Conservation (phyloP, 2,329 filamentous ascomycete genomes). For the Cladobotryum mycophilum region DNA sequence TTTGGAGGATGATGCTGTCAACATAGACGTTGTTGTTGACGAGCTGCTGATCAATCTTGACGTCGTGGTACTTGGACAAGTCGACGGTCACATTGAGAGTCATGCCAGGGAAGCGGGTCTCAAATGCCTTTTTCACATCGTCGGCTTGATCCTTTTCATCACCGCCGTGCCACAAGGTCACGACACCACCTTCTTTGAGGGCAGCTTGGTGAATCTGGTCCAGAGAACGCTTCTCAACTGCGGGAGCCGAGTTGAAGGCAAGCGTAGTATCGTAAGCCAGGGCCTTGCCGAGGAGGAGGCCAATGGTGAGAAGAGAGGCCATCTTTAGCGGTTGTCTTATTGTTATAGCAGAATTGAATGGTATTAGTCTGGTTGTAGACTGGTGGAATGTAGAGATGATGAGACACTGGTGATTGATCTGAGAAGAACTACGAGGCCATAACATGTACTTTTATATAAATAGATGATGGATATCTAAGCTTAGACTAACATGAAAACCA, state of each 20-base stretch:
- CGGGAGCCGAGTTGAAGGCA: slow-evolving; percentile 14
- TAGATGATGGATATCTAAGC: too few relatives aligned
- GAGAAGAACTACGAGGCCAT: too few relatives aligned
- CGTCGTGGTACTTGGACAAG: slow-evolving; percentile 49
- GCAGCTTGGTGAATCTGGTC: slow-evolving; percentile 46
- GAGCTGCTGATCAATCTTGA: slow-evolving; percentile 39
- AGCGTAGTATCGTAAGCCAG: slow-evolving; percentile 20
- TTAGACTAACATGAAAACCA: too few relatives aligned
- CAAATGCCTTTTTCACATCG: slow-evolving; percentile 36
- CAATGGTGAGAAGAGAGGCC: background rate
- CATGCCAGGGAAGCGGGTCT: slow-evolving; percentile 41
- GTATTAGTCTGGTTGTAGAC: too few relatives aligned
- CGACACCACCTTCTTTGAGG: slow-evolving; percentile 37
- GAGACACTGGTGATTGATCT: too few relatives aligned
- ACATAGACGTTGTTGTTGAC: slow-evolving; percentile 31
- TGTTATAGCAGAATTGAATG: too few relatives aligned
- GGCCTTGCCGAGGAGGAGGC: slow-evolving; percentile 9
- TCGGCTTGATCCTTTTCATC: slow-evolving; percentile 37
- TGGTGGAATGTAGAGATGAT: too few relatives aligned
- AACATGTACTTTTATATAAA: too few relatives aligned
- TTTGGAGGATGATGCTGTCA: slow-evolving; percentile 45
- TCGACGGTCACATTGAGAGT: slow-evolving; percentile 49
- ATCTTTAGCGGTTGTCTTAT: too few relatives aligned
- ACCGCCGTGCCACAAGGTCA: slow-evolving; percentile 45
- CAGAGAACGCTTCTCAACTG: slow-evolving; percentile 38